Evolutionary conservation across 2,329 filamentous ascomycete species (phyloP).

Genomic region (Penicillium thymicola): DNA sequence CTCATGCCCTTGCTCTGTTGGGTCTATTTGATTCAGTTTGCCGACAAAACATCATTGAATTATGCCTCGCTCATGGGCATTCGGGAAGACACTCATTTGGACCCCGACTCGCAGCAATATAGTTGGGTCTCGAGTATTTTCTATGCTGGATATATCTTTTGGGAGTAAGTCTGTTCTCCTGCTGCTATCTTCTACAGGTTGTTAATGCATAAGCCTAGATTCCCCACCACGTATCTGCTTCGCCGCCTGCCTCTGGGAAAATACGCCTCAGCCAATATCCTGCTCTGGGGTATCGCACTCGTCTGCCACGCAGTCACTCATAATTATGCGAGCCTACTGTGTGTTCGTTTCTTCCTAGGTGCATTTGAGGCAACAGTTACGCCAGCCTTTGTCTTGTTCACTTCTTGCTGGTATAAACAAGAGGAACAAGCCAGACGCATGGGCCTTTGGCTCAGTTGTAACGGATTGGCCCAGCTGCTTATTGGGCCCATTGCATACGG

Average conservation of each 20-base stretch:
- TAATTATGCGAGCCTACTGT: conserved; percentile 19
- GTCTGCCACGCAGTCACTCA: conserved; percentile 13
- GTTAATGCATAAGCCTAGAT: conserved; percentile 20
- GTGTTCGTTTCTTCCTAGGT: conserved; percentile 20
- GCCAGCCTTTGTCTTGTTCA: conserved; percentile 12
- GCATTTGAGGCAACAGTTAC: conserved; percentile 14
- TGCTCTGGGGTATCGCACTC: conserved; percentile 21
- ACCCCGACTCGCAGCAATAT: conserved; percentile 41
- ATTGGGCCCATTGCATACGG: conserved; percentile 15
- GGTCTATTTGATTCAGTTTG: conserved; percentile 12
- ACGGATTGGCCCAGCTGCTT: conserved; percentile 15
- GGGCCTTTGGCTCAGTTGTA: conserved; percentile 15
- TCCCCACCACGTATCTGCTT: conserved; percentile 50
- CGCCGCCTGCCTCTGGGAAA: conserved; percentile 48
- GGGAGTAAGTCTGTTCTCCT: conserved; percentile 28
- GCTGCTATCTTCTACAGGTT: not conserved
- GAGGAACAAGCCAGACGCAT: conserved; percentile 14
- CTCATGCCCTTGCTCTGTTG: conserved; percentile 9
- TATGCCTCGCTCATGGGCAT: conserved; percentile 21
- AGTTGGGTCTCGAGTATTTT: conserved; percentile 46
- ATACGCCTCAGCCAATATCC: conserved; percentile 43
- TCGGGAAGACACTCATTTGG: conserved; percentile 31
- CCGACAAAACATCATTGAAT: conserved; percentile 11
- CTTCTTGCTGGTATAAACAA: conserved; percentile 14
- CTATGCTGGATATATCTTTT: conserved; percentile 41